Percentiles rank a stretch among this genome's conserved stretches.
These are phyloP conservation scores for Backusella luteola DNA, from an alignment of 192 early-diverging fungal genomes.

Conservation along the genomic window DNA sequence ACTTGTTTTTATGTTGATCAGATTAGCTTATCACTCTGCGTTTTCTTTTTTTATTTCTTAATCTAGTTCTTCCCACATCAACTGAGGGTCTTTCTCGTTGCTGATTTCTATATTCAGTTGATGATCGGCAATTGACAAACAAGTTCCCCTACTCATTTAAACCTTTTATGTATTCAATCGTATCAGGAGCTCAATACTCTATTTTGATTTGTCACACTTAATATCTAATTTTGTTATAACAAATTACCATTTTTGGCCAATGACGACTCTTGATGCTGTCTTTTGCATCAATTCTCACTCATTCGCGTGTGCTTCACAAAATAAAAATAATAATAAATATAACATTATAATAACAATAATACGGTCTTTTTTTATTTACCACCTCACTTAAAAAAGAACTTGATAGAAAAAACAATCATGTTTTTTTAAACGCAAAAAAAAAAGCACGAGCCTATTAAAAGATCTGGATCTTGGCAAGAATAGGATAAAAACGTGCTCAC, in stretches of 20 bases:
- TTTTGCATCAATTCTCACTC: conserved; percentile 4
- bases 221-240: neutral
- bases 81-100: neutral
- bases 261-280: conserved; percentile 6
- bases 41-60: neutral
- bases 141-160: conserved; percentile 1
- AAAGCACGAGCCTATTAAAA: neutral
- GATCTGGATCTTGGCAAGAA: neutral
- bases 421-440: neutral
- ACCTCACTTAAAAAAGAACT: neutral
- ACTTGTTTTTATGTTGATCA: neutral
- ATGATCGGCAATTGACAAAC: conserved; percentile 6
- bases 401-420: neutral
- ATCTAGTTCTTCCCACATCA: neutral
- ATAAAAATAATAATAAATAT: neutral
- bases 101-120: neutral
- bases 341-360: too few relatives aligned
- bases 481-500: neutral
- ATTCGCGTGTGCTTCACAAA: conserved; percentile 8
- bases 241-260: neutral
- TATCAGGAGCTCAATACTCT: neutral
- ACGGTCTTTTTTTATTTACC: neutral
- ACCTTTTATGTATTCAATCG: neutral
- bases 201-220: neutral
- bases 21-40: neutral